Percentiles rank a stretch among this genome's conserved stretches.
These are phyloP conservation scores for Cryptococcus depauperatus DNA, from an alignment of 1,284 basidiomycete genomes.

Conservation along the genomic window DNA sequence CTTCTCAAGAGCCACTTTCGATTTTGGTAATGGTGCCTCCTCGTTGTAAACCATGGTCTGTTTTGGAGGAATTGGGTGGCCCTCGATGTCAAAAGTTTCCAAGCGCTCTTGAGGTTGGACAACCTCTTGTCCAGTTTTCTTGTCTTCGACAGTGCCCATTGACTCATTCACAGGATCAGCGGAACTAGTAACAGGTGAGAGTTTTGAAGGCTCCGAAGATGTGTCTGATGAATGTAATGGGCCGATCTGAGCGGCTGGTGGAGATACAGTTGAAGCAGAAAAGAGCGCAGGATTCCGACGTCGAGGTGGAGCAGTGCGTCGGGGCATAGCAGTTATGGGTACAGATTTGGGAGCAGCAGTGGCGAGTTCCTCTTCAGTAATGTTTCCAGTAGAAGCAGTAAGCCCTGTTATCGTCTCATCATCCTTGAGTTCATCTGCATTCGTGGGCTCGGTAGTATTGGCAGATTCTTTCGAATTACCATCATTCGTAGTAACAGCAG, in stretches of 20 bases:
- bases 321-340: constrained; percentile 36
- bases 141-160: constrained; percentile 8
- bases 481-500: neutral
- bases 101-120: constrained; percentile 17
- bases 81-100: constrained; percentile 15
- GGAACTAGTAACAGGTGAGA: neutral
- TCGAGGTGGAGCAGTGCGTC: constrained; percentile 35
- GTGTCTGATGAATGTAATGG: neutral
- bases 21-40: constrained; percentile 30
- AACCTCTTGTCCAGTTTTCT: no score
- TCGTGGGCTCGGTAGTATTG: neutral
- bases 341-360: constrained; percentile 24
- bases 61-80: constrained; percentile 30
- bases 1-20: constrained; percentile 17
- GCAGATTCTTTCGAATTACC: neutral
- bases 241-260: constrained; percentile 3
- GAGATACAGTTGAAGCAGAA: constrained; percentile 3
- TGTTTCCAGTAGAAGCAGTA: no score
- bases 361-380: neutral
- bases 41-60: constrained; percentile 36
- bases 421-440: neutral
- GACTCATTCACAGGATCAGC: neutral
- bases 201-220: neutral
- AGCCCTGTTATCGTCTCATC: no score
- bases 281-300: constrained; percentile 11